phyloP scores from a whole-genome alignment of 371 early-diverging fungal species.

The Actinomucor elegans region DNA sequence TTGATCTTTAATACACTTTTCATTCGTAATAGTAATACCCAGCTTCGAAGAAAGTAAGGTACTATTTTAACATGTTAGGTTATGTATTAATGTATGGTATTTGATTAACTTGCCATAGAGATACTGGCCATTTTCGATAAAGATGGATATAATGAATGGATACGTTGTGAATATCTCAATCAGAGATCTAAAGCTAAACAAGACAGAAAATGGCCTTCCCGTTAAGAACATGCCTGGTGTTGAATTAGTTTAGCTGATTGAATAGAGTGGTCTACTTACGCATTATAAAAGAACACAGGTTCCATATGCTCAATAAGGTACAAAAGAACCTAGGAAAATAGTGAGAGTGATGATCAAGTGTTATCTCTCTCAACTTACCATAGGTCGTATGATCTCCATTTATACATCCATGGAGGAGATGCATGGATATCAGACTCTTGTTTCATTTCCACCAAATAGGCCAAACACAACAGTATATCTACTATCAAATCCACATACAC shows the following conservation, averaged over 20 bases:
- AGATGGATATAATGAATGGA: constrained; percentile 54
- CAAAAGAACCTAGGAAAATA: constrained; percentile 37
- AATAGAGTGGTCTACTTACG: too few species aligned
- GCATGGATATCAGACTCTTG: constrained; percentile 46
- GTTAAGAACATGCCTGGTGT: constrained; percentile 33
- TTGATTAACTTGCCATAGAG: constrained; percentile 44
- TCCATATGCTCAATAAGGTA: constrained; percentile 45
- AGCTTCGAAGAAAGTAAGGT: constrained; percentile 64
- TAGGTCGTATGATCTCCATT: constrained; percentile 51
- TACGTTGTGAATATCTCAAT: constrained; percentile 56
- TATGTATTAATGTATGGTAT: background rate
- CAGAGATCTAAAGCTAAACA: constrained; percentile 51
- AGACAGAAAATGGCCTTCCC: constrained; percentile 26
- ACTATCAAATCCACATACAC: constrained; percentile 58
- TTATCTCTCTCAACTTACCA: constrained; percentile 37
- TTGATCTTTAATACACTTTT: constrained; percentile 61
- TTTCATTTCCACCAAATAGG: constrained; percentile 69
- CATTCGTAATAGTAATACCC: constrained; percentile 56
- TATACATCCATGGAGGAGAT: constrained; percentile 62
- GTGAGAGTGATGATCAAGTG: background rate
- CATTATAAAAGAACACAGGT: constrained; percentile 43
- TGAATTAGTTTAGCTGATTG: too few species aligned
- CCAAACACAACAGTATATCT: constrained; percentile 62
- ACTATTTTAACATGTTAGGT: constrained; percentile 33
- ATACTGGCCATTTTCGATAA: constrained; percentile 50